Percentiles rank a stretch among this genome's conserved stretches.
Conservation (phyloP, 2,329 filamentous ascomycete species). For the Moelleriella libera region DNA sequence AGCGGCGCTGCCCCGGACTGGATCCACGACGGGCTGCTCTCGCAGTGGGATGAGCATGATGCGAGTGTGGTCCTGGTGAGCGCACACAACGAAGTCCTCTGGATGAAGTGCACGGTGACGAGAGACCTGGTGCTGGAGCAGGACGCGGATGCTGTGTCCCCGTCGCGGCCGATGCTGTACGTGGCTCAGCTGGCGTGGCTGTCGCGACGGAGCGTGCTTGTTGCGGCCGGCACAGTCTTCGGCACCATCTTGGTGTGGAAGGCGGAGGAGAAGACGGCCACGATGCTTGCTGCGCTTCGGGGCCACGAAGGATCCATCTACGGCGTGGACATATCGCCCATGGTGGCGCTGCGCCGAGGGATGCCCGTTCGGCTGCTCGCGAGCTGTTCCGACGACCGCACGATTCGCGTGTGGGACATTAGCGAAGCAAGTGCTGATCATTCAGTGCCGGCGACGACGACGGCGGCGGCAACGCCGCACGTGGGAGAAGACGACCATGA, state of each 20-base stretch:
- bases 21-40: slow-evolving; percentile 56
- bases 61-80: slow-evolving; percentile 50
- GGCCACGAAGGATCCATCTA: slow-evolving; percentile 91
- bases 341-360: slow-evolving; percentile 24
- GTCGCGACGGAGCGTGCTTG: slow-evolving; percentile 43
- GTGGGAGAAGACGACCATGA: slow-evolving; percentile 14
- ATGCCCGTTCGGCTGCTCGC: slow-evolving; percentile 50
- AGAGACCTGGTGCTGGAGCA: not conserved
- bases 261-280: slow-evolving; percentile 18
- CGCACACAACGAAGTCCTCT: slow-evolving; percentile 71
- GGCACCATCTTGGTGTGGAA: slow-evolving; percentile 90
- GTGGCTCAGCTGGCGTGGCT: slow-evolving; percentile 62
- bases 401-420: slow-evolving; percentile 78
- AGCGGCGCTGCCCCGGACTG: slow-evolving; percentile 48
- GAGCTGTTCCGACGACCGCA: slow-evolving; percentile 91
- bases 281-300: slow-evolving; percentile 36
- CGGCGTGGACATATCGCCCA: slow-evolving; percentile 63
- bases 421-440: slow-evolving; percentile 19
- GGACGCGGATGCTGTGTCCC: slow-evolving; percentile 30
- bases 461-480: too few relatives aligned
- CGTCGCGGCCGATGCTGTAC: slow-evolving; percentile 75
- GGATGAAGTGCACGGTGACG: slow-evolving; percentile 17
- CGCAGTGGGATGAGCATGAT: slow-evolving; percentile 22
- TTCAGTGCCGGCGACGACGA: not conserved
- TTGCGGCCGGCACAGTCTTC: slow-evolving; percentile 85